These are phyloP conservation scores for Aspergillus ustus DNA, from an alignment of 2,329 filamentous ascomycete genomes.

Conservation along the genomic window DNA sequence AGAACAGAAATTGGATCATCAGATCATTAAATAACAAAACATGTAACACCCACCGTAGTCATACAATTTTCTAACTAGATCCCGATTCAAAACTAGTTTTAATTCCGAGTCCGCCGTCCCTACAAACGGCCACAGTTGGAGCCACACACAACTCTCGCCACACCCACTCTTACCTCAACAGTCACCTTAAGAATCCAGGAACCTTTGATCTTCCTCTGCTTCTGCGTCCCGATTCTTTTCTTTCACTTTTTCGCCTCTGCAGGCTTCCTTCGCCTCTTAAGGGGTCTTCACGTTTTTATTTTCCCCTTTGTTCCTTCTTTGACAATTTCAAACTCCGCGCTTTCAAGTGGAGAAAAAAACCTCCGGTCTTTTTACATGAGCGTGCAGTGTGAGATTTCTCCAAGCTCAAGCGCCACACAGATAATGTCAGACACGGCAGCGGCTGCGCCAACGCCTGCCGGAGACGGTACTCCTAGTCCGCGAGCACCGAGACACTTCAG, in stretches of 20 bases:
- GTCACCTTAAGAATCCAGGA: background rate
- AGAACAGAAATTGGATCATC: background rate
- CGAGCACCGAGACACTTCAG: conserved; percentile 25
- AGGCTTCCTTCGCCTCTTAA: conserved; percentile 4
- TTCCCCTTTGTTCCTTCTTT: background rate
- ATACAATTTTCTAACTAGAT: background rate
- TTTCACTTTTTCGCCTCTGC: background rate
- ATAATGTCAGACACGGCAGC: conserved; percentile 24
- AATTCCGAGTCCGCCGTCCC: background rate
- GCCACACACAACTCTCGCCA: conserved; percentile 13
- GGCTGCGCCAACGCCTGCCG: conserved; percentile 16
- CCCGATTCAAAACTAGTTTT: background rate
- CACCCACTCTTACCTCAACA: conserved; percentile 2
- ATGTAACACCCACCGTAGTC: background rate
- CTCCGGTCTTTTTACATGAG: conserved; percentile 19
- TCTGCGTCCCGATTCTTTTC: background rate
- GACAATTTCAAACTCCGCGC: background rate
- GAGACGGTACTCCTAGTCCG: conserved; percentile 19
- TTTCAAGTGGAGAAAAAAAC: background rate
- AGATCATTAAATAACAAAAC: background rate
- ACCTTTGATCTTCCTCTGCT: conserved; percentile 13
- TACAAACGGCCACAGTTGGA: background rate
- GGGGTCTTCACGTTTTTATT: background rate
- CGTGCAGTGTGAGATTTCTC: conserved; percentile 3
- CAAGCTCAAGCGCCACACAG: conserved; percentile 9